phyloP scores from a whole-genome alignment of 2,329 filamentous ascomycete genomes.

The Clathrospora elynae region DNA sequence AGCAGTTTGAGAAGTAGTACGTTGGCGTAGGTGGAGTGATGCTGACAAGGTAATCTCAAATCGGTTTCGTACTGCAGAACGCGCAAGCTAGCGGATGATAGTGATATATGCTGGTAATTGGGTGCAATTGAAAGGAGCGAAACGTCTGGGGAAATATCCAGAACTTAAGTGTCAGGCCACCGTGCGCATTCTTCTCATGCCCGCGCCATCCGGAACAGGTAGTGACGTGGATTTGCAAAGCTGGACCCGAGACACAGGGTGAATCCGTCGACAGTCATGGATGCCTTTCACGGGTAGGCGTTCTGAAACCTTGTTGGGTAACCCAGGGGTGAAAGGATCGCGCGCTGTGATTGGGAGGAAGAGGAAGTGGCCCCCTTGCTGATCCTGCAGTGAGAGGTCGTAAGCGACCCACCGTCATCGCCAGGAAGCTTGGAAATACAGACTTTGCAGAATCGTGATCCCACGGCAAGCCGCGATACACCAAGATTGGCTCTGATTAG shows the following conservation, averaged over 20 bases:
- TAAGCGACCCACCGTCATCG: slow-evolving; percentile 41
- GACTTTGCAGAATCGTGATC: slow-evolving; percentile 35
- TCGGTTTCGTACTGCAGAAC: slow-evolving; percentile 14
- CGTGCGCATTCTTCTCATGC: too few relatives aligned
- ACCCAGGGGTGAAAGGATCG: slow-evolving; percentile 5
- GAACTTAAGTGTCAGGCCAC: not conserved
- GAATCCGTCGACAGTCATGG: slow-evolving; percentile 23
- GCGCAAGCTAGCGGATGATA: slow-evolving; percentile 16
- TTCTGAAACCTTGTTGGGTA: slow-evolving; percentile 17
- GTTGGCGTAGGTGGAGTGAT: slow-evolving; percentile 18
- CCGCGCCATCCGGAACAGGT: too few relatives aligned
- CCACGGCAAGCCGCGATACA: slow-evolving; percentile 12
- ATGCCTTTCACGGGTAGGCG: slow-evolving; percentile 13
- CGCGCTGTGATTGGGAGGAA: slow-evolving; percentile 34
- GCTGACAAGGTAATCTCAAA: slow-evolving; percentile 21
- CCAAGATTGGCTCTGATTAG: slow-evolving; percentile 25
- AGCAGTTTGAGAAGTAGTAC: slow-evolving; percentile 21
- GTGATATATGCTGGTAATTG: slow-evolving; percentile 7
- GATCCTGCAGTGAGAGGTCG: slow-evolving; percentile 20
- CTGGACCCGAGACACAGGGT: slow-evolving; percentile 17
- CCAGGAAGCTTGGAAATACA: slow-evolving; percentile 14
- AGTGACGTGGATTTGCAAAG: not conserved
- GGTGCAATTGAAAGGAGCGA: slow-evolving; percentile 2
- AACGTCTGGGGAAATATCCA: not conserved
- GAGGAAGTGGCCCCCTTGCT: slow-evolving; percentile 14